Base-by-base conservation (phyloP, 2,329 filamentous ascomycete species). In the Gyromitra esculenta region DNA sequence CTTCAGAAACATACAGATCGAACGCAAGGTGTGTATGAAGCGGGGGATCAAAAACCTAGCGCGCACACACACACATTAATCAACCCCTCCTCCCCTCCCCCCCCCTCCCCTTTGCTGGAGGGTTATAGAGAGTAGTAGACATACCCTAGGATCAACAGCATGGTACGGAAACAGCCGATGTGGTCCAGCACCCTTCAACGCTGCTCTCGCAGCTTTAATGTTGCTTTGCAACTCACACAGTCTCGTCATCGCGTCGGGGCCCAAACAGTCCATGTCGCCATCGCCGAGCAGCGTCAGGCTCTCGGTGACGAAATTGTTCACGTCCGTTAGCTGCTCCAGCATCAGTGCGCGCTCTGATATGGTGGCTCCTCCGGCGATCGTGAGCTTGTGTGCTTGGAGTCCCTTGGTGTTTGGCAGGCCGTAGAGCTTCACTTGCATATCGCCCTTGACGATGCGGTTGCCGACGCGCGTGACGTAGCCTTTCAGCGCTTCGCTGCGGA, bases 401-500 rank as follows among this genome's bases (percentile, higher is more conserved):
- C 79, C 79, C 92, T 89, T 77, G 97, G 88, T 77, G 91, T 91
- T 91, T 92, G 80, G 35, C 1, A 60, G 72, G 2, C 80, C 79
- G 56, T 78, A 66, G 45, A 78, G 77, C 68, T 77, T 80, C 13
- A 78, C 76, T 65, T 79, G 75, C 67, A 80, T 80, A 35, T 80
- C 92, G 79, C 94, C 95, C 83, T 97, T 97, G 78, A 97, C 91
- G 79, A 99, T 91, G 66, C 91, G 90, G n/a, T 93, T 93, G 50
- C 96, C 96, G 45, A 97, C 89, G 69, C 96, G 89, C 0, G 95
- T 98, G 76, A 98, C 89, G 81, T 93, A 92, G 18, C 96, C 96
- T 84, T 99, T 99, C 78, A 98, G 90, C 80, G 89, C 90, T 85
- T 99, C 96, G 71, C 93, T 95, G 72, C 94, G 89, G 72, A 91